These are phyloP conservation scores for Kalanchoe fedtschenkoi DNA, from an alignment of 164 flowering plant species.

Conservation along the genomic window DNA sequence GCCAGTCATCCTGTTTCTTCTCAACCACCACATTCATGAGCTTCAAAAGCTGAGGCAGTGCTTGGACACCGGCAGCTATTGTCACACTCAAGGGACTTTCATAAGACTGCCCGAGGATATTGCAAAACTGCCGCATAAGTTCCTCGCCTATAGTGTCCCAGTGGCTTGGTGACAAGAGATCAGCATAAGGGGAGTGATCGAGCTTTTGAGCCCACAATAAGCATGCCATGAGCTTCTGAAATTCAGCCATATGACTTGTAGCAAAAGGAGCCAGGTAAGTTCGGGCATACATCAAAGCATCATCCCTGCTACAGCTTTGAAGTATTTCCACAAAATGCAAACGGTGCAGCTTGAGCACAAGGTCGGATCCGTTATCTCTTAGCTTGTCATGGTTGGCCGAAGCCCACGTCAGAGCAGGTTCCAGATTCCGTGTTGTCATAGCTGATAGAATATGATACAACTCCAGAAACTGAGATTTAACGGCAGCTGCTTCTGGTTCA, in stretches of 20 bases:
- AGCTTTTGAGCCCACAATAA: conserved; percentile 61
- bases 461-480: conserved; percentile 43
- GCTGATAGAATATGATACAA: conserved; percentile 67
- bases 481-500: conserved; percentile 29
- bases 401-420: conserved; percentile 70
- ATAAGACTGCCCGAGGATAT: conserved; percentile 52
- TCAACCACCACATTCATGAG: conserved; percentile 75
- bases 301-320: conserved; percentile 35
- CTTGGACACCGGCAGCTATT: conserved; percentile 61
- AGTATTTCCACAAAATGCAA: conserved; percentile 59
- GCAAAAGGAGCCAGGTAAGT: conserved; percentile 45
- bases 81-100: conserved; percentile 62
- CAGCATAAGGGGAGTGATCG: conserved; percentile 57
- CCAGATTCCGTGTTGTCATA: conserved; percentile 41
- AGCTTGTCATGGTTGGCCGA: conserved; percentile 40
- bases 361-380: conserved; percentile 36
- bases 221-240: conserved; percentile 77
- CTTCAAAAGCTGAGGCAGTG: conserved; percentile 62
- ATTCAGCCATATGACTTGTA: conserved; percentile 32
- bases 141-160: conserved; percentile 62
- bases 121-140: conserved; percentile 50
- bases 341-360: conserved; percentile 59
- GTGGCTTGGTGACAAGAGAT: conserved; percentile 31
- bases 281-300: conserved; percentile 57
- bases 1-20: conserved; percentile 67